These are phyloP conservation scores for Hymenoscyphus fructigenus DNA, from an alignment of 2,329 filamentous ascomycete genomes.

Conservation along the genomic window DNA sequence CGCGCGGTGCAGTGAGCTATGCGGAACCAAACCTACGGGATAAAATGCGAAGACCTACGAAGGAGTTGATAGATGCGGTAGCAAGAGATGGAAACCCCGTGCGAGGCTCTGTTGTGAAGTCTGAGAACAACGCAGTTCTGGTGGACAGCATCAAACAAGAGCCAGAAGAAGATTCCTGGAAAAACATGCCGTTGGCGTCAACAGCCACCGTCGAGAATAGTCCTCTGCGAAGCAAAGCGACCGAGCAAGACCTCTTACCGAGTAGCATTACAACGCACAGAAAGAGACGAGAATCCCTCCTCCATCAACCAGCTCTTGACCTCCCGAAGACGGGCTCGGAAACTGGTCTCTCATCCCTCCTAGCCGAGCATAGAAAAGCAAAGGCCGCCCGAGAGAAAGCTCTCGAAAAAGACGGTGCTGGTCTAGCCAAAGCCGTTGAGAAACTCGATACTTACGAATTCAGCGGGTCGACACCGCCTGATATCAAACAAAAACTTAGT, in stretches of 20 bases:
- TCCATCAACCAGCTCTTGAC: constrained; percentile 29
- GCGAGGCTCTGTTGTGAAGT: constrained; percentile 29
- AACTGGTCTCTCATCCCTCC: constrained; percentile 33
- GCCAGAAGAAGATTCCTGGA: constrained; percentile 35
- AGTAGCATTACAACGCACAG: constrained; percentile 35
- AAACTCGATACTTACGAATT: constrained; percentile 36
- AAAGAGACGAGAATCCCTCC: constrained; percentile 34
- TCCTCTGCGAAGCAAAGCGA: constrained; percentile 32
- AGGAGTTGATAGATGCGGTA: constrained; percentile 74
- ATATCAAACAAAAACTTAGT: constrained; percentile 14
- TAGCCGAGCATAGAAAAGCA: constrained; percentile 32
- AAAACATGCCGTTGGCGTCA: constrained; percentile 30
- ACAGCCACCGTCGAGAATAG: constrained; percentile 32
- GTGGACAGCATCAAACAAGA: constrained; percentile 31
- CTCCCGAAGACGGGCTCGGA: constrained; percentile 22
- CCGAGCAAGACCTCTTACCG: constrained; percentile 23
- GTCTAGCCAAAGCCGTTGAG: constrained; percentile 23
- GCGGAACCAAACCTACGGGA: constrained; percentile 77
- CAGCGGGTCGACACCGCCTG: constrained; percentile 26
- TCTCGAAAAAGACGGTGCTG: constrained; percentile 16
- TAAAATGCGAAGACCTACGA: constrained; percentile 81
- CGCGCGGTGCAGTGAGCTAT: constrained; percentile 71
- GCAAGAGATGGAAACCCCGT: constrained; percentile 56
- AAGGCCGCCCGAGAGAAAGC: constrained; percentile 31
- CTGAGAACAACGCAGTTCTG: constrained; percentile 19